These are phyloP conservation scores for Diaporthe humulicola DNA, from an alignment of 2,329 filamentous ascomycete species.

Conservation along the genomic window DNA sequence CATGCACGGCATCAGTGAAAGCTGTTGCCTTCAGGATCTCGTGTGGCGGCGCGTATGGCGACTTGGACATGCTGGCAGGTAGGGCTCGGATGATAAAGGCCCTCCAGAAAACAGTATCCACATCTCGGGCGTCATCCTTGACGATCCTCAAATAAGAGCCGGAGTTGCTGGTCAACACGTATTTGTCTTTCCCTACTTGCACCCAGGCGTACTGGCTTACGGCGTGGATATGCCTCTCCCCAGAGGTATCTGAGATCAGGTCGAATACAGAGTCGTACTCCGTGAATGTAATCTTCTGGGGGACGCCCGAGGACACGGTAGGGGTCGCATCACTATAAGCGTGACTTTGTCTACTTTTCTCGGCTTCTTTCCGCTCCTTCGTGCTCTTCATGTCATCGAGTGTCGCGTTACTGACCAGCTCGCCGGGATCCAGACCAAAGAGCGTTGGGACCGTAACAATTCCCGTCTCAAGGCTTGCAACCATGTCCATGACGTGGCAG, in stretches of 20 bases:
- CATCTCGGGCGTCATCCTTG: conserved; percentile 51
- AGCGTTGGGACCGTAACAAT: conserved; percentile 92
- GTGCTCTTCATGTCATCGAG: conserved; percentile 71
- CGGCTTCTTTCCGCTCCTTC: conserved; percentile 61
- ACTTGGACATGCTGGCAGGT: conserved; percentile 58
- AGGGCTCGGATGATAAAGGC: conserved; percentile 64
- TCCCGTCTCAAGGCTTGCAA: conserved; percentile 84
- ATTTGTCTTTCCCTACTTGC: conserved; percentile 76
- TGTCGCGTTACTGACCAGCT: conserved; percentile 78
- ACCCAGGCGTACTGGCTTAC: conserved; percentile 88
- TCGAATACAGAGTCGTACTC: conserved; percentile 95
- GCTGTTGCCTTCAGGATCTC: conserved; percentile 74
- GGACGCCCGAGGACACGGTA: conserved; percentile 21
- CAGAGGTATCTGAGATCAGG: conserved; percentile 84
- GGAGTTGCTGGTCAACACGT: conserved; percentile 75
- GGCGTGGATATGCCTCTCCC: conserved; percentile 82
- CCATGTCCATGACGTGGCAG: conserved; percentile 97
- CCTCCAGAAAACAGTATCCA: conserved; percentile 51
- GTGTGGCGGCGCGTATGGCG: conserved; percentile 77
- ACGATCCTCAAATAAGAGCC: conserved; percentile 73
- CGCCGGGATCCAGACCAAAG: conserved; percentile 89
- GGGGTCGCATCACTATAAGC: conserved; percentile 36
- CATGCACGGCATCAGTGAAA: conserved; percentile 83
- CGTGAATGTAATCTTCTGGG: conserved; percentile 78
- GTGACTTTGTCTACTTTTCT: conserved; percentile 51